phyloP scores from a whole-genome alignment of 108 stramenopile genomes.

The Conticribra guillardii region DNA sequence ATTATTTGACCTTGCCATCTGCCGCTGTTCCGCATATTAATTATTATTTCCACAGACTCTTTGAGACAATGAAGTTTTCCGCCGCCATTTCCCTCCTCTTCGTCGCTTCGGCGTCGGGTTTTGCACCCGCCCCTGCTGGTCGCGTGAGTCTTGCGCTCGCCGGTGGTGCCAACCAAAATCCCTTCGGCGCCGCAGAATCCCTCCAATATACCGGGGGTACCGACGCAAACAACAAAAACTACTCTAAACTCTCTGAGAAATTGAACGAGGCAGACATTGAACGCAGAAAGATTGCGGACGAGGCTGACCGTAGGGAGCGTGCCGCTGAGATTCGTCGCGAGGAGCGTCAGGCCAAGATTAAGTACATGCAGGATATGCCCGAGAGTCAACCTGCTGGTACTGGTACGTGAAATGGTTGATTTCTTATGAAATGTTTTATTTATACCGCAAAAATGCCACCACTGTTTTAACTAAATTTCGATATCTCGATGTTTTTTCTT shows the following conservation, averaged over 20 bases:
- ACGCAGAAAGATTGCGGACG: conserved; percentile 85
- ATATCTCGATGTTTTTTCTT: conserved; percentile 8
- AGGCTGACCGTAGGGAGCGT: conserved; percentile 83
- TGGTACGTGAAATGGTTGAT: conserved; percentile 50
- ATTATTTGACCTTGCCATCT: too few species aligned
- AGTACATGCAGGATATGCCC: conserved; percentile 94
- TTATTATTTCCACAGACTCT: background rate
- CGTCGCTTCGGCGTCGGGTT: conserved; percentile 61
- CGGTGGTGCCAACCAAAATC: conserved; percentile 48
- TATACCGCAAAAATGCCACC: background rate
- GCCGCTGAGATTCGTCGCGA: conserved; percentile 92
- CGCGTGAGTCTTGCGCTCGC: background rate
- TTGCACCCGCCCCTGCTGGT: conserved; percentile 20
- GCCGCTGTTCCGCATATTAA: background rate
- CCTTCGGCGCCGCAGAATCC: conserved; percentile 71
- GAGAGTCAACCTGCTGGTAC: conserved; percentile 90
- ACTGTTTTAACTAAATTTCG: too few species aligned
- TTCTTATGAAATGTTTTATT: background rate
- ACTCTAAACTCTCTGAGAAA: conserved; percentile 75
- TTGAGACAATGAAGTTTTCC: conserved; percentile 73
- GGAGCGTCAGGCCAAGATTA: conserved; percentile 87
- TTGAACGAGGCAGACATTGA: conserved; percentile 92
- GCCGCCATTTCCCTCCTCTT: conserved; percentile 56
- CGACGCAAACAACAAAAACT: conserved; percentile 74
- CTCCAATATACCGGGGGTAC: conserved; percentile 77